Base-by-base conservation (phyloP, 352 stramenopile species). In the Peronospora destructor region DNA sequence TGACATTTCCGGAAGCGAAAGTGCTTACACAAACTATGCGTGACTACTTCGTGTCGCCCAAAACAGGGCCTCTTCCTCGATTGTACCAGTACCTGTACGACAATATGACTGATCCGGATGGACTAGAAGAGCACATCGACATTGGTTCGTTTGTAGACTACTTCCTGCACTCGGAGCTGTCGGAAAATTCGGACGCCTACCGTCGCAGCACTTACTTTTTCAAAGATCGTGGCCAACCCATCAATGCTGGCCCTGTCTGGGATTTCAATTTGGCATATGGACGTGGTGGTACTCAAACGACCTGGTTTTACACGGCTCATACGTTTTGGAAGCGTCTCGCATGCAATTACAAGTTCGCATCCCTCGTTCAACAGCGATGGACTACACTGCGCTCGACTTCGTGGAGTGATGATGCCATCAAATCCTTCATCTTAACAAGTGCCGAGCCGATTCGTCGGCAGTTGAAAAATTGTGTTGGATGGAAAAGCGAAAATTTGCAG, bases 311-410 rank as follows among this genome's bases (percentile, higher is more conserved):
- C 53, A 65, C 64, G 47, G 56, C 50, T 26, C 59, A 72, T 41
- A 62, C 68, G 13, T 77, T 80, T 36, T 87, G 76, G 76, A 79
- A 79, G 30, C 72, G 76, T 7, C 52, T 87, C 5, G 55, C 64
- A 3, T 87, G 76, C 52, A 81, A 87, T 50, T 85, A 85, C 64
- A 79, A 85, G 49, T 84, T 85, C 26, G 72, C 71, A 12, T 69
- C 67, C 6, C 61, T 85, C 3, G 60, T 77, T 21, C 69, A 69
- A 16, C 68, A 83, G 51, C 71, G 76, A 13, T 87, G 74, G 74
- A 56, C 40, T 5, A 49, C 64, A 25, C 32, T 87, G 42, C 71
- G 76, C 16, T 49, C 57, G 9, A 52, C 45, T 3, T 59, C 56
- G 29, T 87, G 76, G 76, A 85, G 69, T 52, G 62, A 85, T 39